Conservation (phyloP, 108 stramenopile genomes). For the Cyclotella cryptica region DNA sequence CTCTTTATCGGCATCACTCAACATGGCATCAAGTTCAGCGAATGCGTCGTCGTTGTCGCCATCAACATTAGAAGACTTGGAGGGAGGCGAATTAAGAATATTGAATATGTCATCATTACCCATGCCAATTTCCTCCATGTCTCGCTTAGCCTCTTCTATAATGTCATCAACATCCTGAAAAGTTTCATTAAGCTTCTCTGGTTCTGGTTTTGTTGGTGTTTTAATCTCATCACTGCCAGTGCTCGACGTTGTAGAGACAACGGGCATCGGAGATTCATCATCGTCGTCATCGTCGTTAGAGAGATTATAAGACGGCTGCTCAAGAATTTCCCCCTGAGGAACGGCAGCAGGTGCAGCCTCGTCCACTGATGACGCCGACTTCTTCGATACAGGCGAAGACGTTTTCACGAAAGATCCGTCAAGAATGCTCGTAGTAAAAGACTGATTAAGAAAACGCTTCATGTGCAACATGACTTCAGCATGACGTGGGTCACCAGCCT, state of each 20-base stretch:
- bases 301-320: constrained; percentile 49
- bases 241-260: constrained; percentile 3
- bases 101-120: constrained; percentile 53
- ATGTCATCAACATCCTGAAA: constrained; percentile 67
- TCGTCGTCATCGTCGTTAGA: constrained; percentile 57
- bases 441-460: constrained; percentile 85
- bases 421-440: constrained; percentile 81
- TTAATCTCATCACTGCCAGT: constrained; percentile 46
- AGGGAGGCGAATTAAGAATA: constrained; percentile 37
- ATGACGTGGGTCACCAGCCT: constrained; percentile 87
- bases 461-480: constrained; percentile 87
- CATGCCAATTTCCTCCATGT: constrained; percentile 65
- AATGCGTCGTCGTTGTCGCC: constrained; percentile 61
- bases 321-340: constrained; percentile 76
- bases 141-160: constrained; percentile 74
- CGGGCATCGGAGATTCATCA: constrained; percentile 22
- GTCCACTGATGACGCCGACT: constrained; percentile 8
- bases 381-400: constrained; percentile 23
- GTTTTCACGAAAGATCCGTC: constrained; percentile 75
- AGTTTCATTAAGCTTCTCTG: constrained; percentile 46
- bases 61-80: constrained; percentile 18
- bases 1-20: constrained; percentile 83
- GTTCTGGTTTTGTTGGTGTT: constrained; percentile 28
- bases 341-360: constrained; percentile 40
- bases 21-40: constrained; percentile 88